These are phyloP conservation scores for Lycium ferocissimum DNA, from an alignment of 257 asterid genomes.

Conservation along the genomic window DNA sequence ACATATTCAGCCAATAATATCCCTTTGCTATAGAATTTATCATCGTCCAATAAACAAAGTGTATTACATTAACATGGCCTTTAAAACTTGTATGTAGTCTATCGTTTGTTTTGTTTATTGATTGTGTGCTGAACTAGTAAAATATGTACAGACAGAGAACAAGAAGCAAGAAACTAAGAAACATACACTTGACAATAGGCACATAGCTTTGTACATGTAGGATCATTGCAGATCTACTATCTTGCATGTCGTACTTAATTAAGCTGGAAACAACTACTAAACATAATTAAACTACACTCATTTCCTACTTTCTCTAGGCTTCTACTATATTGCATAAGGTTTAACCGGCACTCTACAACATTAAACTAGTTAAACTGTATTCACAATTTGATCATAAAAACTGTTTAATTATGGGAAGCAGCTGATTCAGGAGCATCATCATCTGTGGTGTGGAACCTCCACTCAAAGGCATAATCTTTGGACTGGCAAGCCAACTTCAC, in stretches of 20 bases:
- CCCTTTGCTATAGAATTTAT: neutral
- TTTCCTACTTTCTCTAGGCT: neutral
- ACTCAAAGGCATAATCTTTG: conserved; percentile 72
- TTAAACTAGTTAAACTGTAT: neutral
- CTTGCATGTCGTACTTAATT: neutral
- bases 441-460: conserved; percentile 67
- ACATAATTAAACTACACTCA: conserved; percentile 7
- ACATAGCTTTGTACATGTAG: neutral
- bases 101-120: neutral
- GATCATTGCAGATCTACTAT: neutral
- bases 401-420: conserved; percentile 28
- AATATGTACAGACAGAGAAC: neutral
- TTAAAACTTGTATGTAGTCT: neutral
- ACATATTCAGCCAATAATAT: neutral
- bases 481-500: conserved; percentile 58
- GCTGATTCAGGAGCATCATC: conserved; percentile 32
- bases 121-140: neutral
- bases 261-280: neutral
- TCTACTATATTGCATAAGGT: conserved; percentile 16
- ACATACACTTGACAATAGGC: neutral
- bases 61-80: neutral
- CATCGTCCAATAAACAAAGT: neutral
- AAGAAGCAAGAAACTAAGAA: neutral
- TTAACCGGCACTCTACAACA: conserved; percentile 14
- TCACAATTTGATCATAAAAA: conserved; percentile 16